A percentile compares a stretch with the other conserved stretches of the same genome.
These are phyloP conservation scores for Vachellia collinsii DNA, from an alignment of 306 rosid genomes.

Conservation along the genomic window DNA sequence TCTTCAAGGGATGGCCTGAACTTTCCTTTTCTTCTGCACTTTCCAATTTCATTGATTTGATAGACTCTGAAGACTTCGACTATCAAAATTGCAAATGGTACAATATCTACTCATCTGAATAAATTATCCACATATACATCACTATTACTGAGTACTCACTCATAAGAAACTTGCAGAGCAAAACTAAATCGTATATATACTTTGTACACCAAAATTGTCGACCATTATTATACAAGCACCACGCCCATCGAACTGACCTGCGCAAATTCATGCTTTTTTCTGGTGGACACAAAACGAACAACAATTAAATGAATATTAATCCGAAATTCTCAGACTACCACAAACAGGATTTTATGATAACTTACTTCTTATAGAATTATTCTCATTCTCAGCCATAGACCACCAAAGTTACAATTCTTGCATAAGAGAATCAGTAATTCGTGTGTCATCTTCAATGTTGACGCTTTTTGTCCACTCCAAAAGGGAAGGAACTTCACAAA, in stretches of 20 bases:
- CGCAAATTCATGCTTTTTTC: constrained; percentile 38
- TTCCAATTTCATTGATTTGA: neutral
- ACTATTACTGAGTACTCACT: constrained; percentile 41
- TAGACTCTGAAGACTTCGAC: neutral
- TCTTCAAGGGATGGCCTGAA: no score
- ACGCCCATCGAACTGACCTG: constrained; percentile 31
- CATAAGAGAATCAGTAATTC: constrained; percentile 22
- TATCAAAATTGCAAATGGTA: constrained; percentile 21
- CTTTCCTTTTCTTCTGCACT: no score
- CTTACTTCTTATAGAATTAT: constrained; percentile 32
- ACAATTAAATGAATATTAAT: neutral
- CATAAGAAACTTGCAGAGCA: constrained; percentile 33
- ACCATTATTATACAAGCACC: constrained; percentile 29
- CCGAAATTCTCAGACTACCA: constrained; percentile 18
- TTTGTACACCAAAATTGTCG: constrained; percentile 43
- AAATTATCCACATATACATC: constrained; percentile 44
- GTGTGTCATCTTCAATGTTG: constrained; percentile 28
- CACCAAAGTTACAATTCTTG: constrained; percentile 29
- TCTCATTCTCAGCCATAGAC: constrained; percentile 26
- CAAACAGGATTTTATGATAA: constrained; percentile 1
- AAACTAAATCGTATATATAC: constrained; percentile 29
- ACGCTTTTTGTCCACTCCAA: constrained; percentile 29
- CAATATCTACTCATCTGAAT: constrained; percentile 32
- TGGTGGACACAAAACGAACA: constrained; percentile 41
- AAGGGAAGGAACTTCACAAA: constrained; percentile 25